Percentiles rank a stretch among this genome's conserved stretches.
phyloP scores from a whole-genome alignment of 495 filamentous ascomycete genomes.

The Neurospora tetraspora region DNA sequence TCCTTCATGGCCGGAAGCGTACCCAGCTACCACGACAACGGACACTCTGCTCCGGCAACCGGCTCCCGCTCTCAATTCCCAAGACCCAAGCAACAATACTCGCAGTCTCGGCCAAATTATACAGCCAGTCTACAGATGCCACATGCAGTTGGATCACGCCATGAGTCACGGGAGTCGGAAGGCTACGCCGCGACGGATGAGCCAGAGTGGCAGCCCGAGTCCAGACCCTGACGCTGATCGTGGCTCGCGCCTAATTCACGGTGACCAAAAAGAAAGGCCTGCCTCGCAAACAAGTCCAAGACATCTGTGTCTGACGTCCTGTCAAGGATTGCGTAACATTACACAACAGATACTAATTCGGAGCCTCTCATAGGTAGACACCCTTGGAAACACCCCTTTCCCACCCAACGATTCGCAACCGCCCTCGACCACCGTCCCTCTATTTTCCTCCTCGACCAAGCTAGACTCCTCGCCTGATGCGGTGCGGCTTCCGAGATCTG shows the following conservation, averaged over 20 bases:
- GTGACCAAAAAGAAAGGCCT: neutral
- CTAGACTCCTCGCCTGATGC: neutral
- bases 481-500: conserved; percentile 1
- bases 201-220: neutral
- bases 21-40: neutral
- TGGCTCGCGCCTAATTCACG: neutral
- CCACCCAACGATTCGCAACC: neutral
- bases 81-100: neutral
- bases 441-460: neutral
- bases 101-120: neutral
- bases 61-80: neutral
- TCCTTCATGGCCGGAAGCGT: neutral
- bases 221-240: neutral
- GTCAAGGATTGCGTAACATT: neutral
- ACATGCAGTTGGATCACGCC: neutral
- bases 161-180: neutral
- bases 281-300: neutral
- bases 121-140: neutral
- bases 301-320: neutral
- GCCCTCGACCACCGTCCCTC: neutral
- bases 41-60: neutral
- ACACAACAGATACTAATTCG: neutral
- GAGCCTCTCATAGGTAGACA: neutral
- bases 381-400: neutral
- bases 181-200: neutral